phyloP scores from a whole-genome alignment of 2,329 filamentous ascomycete species.

The Penicillium sp. region DNA sequence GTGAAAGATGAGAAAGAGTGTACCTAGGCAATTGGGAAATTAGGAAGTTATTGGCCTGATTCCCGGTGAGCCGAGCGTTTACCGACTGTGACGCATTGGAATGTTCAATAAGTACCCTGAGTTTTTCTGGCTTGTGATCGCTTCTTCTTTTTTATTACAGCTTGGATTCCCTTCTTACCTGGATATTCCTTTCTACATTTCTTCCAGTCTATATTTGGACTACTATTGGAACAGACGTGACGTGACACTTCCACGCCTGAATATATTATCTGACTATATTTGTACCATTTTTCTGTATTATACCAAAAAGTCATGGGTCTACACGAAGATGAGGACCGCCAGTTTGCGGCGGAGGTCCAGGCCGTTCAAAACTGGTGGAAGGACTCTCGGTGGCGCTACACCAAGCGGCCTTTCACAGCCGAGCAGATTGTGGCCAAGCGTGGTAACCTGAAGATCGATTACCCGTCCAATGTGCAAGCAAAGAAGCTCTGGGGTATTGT shows the following conservation, averaged over 20 bases:
- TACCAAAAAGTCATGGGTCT: constrained; percentile 39
- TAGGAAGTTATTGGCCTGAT: constrained; percentile 17
- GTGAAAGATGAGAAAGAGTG: constrained; percentile 22
- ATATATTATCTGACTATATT: constrained; percentile 7
- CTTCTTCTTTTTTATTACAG: constrained; percentile 10
- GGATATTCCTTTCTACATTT: not conserved
- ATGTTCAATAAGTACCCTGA: constrained; percentile 33
- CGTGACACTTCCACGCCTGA: constrained; percentile 6
- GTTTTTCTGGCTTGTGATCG: constrained; percentile 34
- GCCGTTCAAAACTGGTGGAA: constrained; percentile 93
- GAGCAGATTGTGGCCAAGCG: constrained; percentile 97
- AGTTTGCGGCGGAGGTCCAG: constrained; percentile 79
- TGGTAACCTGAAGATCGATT: constrained; percentile 85
- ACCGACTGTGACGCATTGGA: constrained; percentile 37
- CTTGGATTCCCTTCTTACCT: constrained; percentile 9
- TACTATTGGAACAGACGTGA: constrained; percentile 9
- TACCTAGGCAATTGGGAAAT: constrained; percentile 21
- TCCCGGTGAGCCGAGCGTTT: constrained; percentile 44
- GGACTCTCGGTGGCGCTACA: constrained; percentile 87
- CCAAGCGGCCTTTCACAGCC: constrained; percentile 87
- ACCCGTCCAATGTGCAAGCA: constrained; percentile 81
- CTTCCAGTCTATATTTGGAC: constrained; percentile 4
- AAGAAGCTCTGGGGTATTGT: constrained; percentile 96
- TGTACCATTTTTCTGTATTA: constrained; percentile 13
- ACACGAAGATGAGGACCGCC: constrained; percentile 67